phyloP scores from a whole-genome alignment of 1,139 yeast species.

The Pneumocystis sp. region DNA sequence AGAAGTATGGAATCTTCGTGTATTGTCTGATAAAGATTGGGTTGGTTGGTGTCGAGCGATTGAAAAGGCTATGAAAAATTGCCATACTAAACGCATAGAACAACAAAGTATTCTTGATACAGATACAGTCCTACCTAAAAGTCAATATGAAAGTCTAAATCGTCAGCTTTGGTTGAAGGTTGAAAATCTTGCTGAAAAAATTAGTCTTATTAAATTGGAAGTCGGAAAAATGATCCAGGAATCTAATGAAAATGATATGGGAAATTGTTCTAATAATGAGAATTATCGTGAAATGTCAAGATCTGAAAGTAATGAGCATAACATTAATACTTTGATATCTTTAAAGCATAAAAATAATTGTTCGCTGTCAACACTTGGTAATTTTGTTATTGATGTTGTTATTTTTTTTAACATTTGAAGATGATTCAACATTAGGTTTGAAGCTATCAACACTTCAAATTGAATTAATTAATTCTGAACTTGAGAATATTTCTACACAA shows the following conservation, averaged over 20 bases:
- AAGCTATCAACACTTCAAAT: background rate
- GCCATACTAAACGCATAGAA: slow-evolving; percentile 5
- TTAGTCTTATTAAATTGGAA: background rate
- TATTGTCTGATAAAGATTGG: slow-evolving; percentile 51
- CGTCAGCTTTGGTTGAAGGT: background rate
- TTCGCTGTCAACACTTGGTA: background rate
- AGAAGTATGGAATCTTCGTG: slow-evolving; percentile 84
- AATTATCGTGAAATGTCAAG: background rate
- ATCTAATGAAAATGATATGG: background rate
- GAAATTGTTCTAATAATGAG: background rate
- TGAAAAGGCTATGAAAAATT: slow-evolving; percentile 22
- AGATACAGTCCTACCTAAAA: background rate
- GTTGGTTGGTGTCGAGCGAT: slow-evolving; percentile 72
- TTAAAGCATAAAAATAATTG: background rate
- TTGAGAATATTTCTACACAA: background rate
- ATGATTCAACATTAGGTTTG: background rate
- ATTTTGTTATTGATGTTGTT: background rate
- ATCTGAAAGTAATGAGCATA: background rate
- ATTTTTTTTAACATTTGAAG: background rate
- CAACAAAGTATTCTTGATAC: slow-evolving; percentile 7
- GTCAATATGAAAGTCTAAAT: background rate
- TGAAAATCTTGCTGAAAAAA: background rate
- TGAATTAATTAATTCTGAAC: background rate
- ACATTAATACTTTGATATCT: background rate
- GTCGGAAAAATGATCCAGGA: background rate